A percentile compares a stretch with the other conserved stretches of the same genome.
Evolutionary conservation across 1,284 basidiomycete species (phyloP).

Genomic region (Coniophora puteana): DNA sequence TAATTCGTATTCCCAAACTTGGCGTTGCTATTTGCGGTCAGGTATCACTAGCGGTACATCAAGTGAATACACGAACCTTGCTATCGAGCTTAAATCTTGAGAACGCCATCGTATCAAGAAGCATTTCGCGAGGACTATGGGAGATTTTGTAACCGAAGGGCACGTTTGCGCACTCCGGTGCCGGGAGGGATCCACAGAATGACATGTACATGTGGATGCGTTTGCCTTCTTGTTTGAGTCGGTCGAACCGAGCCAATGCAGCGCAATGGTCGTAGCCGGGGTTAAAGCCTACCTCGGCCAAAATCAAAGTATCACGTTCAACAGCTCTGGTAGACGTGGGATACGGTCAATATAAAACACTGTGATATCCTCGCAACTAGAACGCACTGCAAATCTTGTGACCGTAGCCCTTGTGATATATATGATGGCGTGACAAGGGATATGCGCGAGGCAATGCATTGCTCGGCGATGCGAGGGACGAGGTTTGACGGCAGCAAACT

Average conservation of each 20-base stretch:
- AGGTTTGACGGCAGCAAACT: slow-evolving; percentile 81
- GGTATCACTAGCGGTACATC: slow-evolving; percentile 1
- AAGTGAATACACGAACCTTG: slow-evolving; percentile 36
- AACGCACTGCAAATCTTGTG: slow-evolving; percentile 58
- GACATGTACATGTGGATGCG: slow-evolving; percentile 79
- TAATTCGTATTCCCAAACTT: slow-evolving; percentile 55
- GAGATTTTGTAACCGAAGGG: slow-evolving; percentile 93
- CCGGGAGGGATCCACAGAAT: slow-evolving; percentile 92
- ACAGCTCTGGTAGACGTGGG: too few relatives aligned
- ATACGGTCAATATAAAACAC: not conserved
- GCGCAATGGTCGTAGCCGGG: slow-evolving; percentile 96
- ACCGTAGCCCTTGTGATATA: slow-evolving; percentile 78
- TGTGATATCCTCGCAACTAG: not conserved
- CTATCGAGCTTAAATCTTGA: slow-evolving; percentile 69
- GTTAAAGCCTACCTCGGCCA: slow-evolving; percentile 94
- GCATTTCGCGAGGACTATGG: slow-evolving; percentile 89
- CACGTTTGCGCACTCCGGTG: slow-evolving; percentile 64
- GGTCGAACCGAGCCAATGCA: slow-evolving; percentile 73
- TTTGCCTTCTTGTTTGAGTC: slow-evolving; percentile 56
- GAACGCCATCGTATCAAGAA: slow-evolving; percentile 78
- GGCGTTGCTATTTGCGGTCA: slow-evolving; percentile 6
- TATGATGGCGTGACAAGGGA: slow-evolving; percentile 94
- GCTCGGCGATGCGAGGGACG: slow-evolving; percentile 73
- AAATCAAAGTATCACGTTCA: too few relatives aligned
- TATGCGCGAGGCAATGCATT: slow-evolving; percentile 72